Conservation (phyloP, 495 filamentous ascomycete species). For the Jackrogersella multiformis region DNA sequence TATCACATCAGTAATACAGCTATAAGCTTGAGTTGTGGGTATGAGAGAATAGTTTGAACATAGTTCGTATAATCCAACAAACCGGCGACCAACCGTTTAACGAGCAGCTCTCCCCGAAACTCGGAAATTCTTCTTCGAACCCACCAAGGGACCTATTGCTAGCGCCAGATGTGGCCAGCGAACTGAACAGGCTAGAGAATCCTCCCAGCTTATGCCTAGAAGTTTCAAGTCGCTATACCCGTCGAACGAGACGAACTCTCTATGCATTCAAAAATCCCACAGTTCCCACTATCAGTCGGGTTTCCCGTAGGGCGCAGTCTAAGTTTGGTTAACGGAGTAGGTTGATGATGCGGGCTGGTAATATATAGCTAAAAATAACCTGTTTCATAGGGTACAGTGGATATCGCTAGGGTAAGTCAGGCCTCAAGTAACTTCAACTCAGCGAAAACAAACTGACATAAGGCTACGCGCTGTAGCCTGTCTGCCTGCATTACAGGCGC, state of each 20-base stretch:
- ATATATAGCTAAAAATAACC: constrained; percentile 24
- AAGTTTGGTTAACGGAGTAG: not conserved
- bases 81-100: not conserved
- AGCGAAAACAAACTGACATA: not conserved
- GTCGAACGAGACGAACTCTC: not conserved
- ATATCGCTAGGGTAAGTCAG: not conserved
- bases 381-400: constrained; percentile 15
- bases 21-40: too few species aligned
- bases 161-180: constrained; percentile 1
- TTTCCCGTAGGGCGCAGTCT: not conserved
- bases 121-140: constrained; percentile 2
- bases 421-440: not conserved
- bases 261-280: not conserved
- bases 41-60: not conserved
- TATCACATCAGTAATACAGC: too few species aligned
- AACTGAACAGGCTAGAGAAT: constrained; percentile 20
- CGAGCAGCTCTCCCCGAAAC: constrained; percentile 11
- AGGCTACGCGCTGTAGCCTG: not conserved
- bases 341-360: not conserved
- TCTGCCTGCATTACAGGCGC: not conserved
- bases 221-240: constrained; percentile 7
- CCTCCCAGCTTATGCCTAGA: constrained; percentile 20
- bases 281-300: constrained; percentile 5
- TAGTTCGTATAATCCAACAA: constrained; percentile 10
- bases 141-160: constrained; percentile 6